phyloP scores from a whole-genome alignment of 108 stramenopile species.

The Asterionellopsis glacialis region DNA sequence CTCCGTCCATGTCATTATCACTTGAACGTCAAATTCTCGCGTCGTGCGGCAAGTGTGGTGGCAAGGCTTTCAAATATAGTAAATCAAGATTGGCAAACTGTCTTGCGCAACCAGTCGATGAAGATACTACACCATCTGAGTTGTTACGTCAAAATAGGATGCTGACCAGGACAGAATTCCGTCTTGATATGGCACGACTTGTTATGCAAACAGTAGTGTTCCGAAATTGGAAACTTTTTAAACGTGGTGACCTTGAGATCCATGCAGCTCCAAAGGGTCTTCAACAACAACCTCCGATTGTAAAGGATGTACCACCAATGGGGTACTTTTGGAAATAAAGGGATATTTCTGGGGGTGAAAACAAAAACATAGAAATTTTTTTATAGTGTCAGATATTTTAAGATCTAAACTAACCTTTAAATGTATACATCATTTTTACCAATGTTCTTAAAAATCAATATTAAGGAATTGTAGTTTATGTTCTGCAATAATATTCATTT shows the following conservation, averaged over 20 bases:
- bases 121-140: neutral
- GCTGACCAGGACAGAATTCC: neutral
- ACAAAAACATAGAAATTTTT: too few species aligned
- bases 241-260: neutral
- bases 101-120: neutral
- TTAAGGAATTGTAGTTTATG: too few species aligned
- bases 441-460: too few species aligned
- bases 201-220: slow-evolving; percentile 7
- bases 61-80: slow-evolving; percentile 7
- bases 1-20: slow-evolving; percentile 4
- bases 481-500: too few species aligned
- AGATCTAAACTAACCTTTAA: too few species aligned
- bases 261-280: too few species aligned
- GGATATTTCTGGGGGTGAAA: too few species aligned
- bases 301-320: too few species aligned
- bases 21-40: slow-evolving; percentile 4
- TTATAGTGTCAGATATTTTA: too few species aligned
- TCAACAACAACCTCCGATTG: too few species aligned
- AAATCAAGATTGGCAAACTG: neutral
- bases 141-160: neutral
- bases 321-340: too few species aligned
- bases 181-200: slow-evolving; percentile 2
- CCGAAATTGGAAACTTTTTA: neutral
- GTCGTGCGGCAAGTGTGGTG: slow-evolving; percentile 8
- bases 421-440: too few species aligned